A percentile compares a stretch with the other conserved stretches of the same genome.
phyloP scores from a whole-genome alignment of 306 rosid species.

The Trifolium dubium region DNA sequence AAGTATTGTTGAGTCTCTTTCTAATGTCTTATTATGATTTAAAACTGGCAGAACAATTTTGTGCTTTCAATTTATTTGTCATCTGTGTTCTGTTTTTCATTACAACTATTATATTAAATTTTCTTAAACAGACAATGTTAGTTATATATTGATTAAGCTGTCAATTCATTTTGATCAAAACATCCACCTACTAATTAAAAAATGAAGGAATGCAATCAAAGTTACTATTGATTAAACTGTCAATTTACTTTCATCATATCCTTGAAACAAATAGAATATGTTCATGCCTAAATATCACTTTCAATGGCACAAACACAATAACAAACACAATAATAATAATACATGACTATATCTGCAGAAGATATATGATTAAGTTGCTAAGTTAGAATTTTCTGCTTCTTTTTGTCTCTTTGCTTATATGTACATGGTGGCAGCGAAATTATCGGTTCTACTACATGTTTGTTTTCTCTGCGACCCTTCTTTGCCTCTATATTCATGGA shows the following conservation, averaged over 20 bases:
- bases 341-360: constrained; percentile 17
- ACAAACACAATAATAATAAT: constrained; percentile 7
- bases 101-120: background rate
- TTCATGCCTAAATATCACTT: constrained; percentile 13
- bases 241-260: background rate
- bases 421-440: constrained; percentile 64
- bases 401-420: constrained; percentile 25
- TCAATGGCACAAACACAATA: constrained; percentile 3
- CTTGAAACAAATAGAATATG: too few relatives aligned
- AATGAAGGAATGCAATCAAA: background rate
- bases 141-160: background rate
- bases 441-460: constrained; percentile 77
- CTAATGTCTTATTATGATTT: background rate
- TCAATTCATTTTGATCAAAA: background rate
- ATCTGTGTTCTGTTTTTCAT: constrained; percentile 5
- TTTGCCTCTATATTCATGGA: constrained; percentile 68
- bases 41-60: constrained; percentile 9
- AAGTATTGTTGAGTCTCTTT: constrained; percentile 1
- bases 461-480: constrained; percentile 63
- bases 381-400: constrained; percentile 4
- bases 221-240: background rate
- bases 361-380: constrained; percentile 36
- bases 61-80: constrained; percentile 13
- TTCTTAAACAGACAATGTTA: constrained; percentile 3
- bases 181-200: background rate